Conservation (phyloP, 352 stramenopile genomes). For the Pythium utonaiense region DNA sequence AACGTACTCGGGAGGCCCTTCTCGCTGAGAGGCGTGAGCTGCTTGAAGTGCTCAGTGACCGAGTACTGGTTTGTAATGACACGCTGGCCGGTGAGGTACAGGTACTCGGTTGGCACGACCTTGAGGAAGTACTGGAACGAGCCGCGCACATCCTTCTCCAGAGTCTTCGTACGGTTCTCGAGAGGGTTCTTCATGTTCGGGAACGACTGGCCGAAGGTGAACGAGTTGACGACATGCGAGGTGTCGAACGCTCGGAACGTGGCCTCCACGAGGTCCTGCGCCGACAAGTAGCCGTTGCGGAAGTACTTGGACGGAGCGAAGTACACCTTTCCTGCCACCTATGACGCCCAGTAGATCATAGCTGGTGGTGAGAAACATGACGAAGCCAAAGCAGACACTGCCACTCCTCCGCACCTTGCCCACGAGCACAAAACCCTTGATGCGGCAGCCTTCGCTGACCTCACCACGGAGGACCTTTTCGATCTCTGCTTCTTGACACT, state of each 20-base stretch:
- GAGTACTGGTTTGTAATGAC: conserved; percentile 97
- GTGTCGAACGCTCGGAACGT: conserved; percentile 34
- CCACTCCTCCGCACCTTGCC: conserved; percentile 61
- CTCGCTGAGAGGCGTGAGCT: conserved; percentile 83
- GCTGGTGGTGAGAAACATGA: neutral
- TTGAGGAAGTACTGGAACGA: conserved; percentile 86
- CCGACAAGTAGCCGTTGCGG: conserved; percentile 57
- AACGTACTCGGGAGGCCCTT: conserved; percentile 79
- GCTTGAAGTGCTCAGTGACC: conserved; percentile 95
- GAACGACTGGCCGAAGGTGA: conserved; percentile 75
- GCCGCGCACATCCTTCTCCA: conserved; percentile 48
- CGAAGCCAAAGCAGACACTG: neutral
- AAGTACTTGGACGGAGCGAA: conserved; percentile 85
- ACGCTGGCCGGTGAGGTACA: conserved; percentile 77
- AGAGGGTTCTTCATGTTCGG: conserved; percentile 86
- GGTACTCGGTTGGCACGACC: conserved; percentile 96
- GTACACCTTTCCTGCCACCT: conserved; percentile 78
- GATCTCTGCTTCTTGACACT: conserved; percentile 76
- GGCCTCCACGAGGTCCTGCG: conserved; percentile 25
- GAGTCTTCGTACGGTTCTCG: conserved; percentile 57
- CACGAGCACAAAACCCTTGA: conserved; percentile 67
- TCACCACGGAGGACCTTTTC: conserved; percentile 73
- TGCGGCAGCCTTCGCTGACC: conserved; percentile 73
- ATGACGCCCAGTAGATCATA: neutral
- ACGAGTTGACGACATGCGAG: conserved; percentile 32